phyloP scores from a whole-genome alignment of 129 eudicot genomes.

The Flaveria bidentis region DNA sequence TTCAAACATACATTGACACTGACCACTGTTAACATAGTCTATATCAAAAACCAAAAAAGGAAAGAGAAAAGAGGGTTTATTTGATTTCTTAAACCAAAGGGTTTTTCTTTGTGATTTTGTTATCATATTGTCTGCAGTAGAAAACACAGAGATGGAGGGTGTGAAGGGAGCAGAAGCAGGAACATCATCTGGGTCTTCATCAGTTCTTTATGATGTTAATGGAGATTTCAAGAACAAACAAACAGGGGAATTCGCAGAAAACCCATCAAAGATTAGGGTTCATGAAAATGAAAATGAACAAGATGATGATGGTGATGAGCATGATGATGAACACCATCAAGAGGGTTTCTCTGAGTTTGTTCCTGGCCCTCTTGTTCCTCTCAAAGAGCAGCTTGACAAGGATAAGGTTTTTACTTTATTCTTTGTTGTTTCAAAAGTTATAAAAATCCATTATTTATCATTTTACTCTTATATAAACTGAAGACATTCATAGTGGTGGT shows the following conservation, averaged over 20 bases:
- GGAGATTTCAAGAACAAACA: conserved; percentile 31
- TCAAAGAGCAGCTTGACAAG: conserved; percentile 79
- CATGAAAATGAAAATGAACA: conserved; percentile 25
- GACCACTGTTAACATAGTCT: conserved; percentile 21
- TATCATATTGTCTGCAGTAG: conserved; percentile 20
- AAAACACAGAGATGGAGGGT: conserved; percentile 46
- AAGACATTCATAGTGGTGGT: background rate
- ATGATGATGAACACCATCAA: conserved; percentile 36
- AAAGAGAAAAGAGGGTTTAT: background rate
- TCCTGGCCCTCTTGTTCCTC: conserved; percentile 84
- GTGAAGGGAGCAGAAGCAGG: conserved; percentile 57
- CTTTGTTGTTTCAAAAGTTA: background rate
- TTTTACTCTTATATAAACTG: background rate
- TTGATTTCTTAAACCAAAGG: conserved; percentile 25
- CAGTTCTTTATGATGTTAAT: conserved; percentile 15
- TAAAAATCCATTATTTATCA: background rate
- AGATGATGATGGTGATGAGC: conserved; percentile 32
- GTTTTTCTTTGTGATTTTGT: conserved; percentile 4
- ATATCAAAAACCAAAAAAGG: conserved; percentile 27
- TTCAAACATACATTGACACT: conserved; percentile 17
- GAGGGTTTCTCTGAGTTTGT: conserved; percentile 53
- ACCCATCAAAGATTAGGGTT: conserved; percentile 26
- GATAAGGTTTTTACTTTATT: conserved; percentile 59
- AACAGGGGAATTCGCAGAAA: conserved; percentile 19
- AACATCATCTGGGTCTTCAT: conserved; percentile 45